Base-by-base conservation (phyloP, 306 rosid species). In the Gillenia trifoliata region DNA sequence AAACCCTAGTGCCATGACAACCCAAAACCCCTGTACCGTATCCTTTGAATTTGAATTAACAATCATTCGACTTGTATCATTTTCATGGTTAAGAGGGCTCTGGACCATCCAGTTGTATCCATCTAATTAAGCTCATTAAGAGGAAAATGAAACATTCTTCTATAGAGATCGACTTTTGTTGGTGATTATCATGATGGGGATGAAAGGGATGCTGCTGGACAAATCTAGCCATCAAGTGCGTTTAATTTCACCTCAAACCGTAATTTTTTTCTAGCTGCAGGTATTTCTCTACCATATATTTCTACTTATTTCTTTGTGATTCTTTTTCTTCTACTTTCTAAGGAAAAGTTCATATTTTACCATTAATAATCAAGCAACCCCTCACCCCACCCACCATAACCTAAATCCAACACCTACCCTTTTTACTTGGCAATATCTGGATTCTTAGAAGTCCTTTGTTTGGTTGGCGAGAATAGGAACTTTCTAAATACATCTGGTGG, bases 141-240 rank as follows among this genome's bases (percentile, higher is more conserved):
- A 79, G 75, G 88, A 83, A 84, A 92, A 85, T 74, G 88, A 90
- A 86, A 88, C 93, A 86, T 89, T 88, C 90, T 85, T 81, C 84
- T 50, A 34, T 47, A 47, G 52, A 47, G 60, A 66, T 68, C 75
- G 77, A 89, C 85, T 87, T 84, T 82, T 29, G 74, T 52, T 73
- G 79, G 75, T 69, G 72, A 83, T 71, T 79, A 75, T 76, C 79
- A 88, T 77, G 85, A 82, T 77, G 82, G 80, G 55, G 30, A 75
- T 70, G 88, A 83, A 83, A 85, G 74, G 40, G 85, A 85, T 79
- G 7, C 77, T 23, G 56, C 74, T 64, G 73, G 50, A 34, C 57
- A 75, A 83, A 81, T 83, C 82, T 30, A 64, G 74, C 83, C 89
- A 47, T 83, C 79, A 75, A 72, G 69, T 78, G 40, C 56, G 63